Conservation (phyloP, 106 monocot species). For the Gastrodia elata region DNA sequence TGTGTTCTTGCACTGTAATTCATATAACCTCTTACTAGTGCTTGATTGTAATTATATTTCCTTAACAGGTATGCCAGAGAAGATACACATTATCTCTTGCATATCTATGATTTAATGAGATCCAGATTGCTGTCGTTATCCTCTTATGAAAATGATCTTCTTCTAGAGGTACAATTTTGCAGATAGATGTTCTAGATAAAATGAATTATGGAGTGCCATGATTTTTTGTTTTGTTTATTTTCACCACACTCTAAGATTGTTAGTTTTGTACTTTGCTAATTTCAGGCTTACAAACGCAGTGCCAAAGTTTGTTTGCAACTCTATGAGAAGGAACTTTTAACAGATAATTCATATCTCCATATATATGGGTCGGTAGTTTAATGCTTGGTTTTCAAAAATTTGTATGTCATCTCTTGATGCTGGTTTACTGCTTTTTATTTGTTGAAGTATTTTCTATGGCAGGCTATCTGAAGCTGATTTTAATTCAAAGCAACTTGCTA, state of each 20-base stretch:
- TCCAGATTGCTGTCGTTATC: constrained; percentile 37
- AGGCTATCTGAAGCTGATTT: constrained; percentile 76
- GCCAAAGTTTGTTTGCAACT: constrained; percentile 75
- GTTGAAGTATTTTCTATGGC: not conserved
- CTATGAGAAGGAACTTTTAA: constrained; percentile 93
- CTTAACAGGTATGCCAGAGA: constrained; percentile 85
- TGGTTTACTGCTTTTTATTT: not conserved
- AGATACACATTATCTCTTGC: constrained; percentile 88
- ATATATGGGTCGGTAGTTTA: constrained; percentile 63
- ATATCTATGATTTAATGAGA: constrained; percentile 88
- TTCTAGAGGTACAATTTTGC: constrained; percentile 47
- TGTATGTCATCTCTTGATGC: not conserved
- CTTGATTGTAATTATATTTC: not conserved
- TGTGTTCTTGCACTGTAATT: not conserved
- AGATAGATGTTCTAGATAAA: not conserved
- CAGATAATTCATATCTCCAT: constrained; percentile 75
- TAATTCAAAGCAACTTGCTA: constrained; percentile 59
- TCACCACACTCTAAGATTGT: not conserved
- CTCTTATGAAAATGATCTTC: constrained; percentile 42
- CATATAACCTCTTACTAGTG: not conserved
- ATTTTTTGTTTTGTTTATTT: not conserved
- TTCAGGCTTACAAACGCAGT: constrained; percentile 79
- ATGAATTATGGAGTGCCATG: not conserved
- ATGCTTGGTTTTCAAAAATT: not conserved
- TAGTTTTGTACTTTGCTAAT: constrained; percentile 7